Conservation (phyloP, 495 filamentous ascomycete species). For the Parmelia sp. region DNA sequence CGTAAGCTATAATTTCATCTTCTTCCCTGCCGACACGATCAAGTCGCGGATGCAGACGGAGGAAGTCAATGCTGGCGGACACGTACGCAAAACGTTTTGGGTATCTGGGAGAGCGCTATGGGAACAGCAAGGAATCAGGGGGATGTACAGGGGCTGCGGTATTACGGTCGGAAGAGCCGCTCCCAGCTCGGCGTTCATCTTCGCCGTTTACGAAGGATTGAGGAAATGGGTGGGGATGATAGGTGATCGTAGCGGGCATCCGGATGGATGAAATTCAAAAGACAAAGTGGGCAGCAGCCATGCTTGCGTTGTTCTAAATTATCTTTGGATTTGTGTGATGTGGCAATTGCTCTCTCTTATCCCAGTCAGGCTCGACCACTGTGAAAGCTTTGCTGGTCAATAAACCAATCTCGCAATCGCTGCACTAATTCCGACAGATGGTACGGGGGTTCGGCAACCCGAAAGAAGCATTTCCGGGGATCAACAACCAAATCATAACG, state of each 20-base stretch:
- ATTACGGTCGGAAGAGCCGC: slow-evolving; percentile 83
- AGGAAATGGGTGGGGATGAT: slow-evolving; percentile 55
- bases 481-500: not conserved
- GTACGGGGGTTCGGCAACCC: not conserved
- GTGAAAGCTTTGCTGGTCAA: not conserved
- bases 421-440: not conserved
- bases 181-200: slow-evolving; percentile 95
- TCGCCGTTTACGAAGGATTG: slow-evolving; percentile 83
- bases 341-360: not conserved
- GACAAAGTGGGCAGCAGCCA: not conserved
- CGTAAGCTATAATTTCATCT: slow-evolving; percentile 90
- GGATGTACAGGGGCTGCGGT: slow-evolving; percentile 88
- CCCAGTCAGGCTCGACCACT: too few relatives aligned
- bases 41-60: slow-evolving; percentile 95
- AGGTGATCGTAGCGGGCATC: not conserved
- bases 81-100: slow-evolving; percentile 56
- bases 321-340: too few relatives aligned
- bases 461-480: not conserved
- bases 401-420: not conserved
- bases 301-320: not conserved
- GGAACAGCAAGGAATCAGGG: slow-evolving; percentile 71
- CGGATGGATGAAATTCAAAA: not conserved
- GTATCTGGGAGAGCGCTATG: slow-evolving; percentile 63
- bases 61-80: slow-evolving; percentile 46
- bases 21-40: slow-evolving; percentile 95